phyloP scores from a whole-genome alignment of 257 asterid species.

The Apocynum venetum region DNA sequence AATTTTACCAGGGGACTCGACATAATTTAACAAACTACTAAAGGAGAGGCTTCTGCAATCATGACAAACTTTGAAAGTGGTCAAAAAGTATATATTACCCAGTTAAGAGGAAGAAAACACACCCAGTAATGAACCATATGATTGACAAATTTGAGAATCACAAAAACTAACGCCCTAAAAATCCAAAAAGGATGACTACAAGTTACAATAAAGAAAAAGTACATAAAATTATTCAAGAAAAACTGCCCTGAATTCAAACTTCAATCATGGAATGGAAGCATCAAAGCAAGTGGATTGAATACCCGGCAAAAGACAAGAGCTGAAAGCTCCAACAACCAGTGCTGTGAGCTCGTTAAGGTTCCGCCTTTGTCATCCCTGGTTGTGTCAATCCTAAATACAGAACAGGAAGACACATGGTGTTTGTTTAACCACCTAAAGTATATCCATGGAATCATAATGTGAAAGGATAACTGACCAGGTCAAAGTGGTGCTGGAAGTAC shows the following conservation, averaged over 20 bases:
- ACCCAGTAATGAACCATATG: not conserved
- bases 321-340: slow-evolving; percentile 65
- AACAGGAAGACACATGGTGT: slow-evolving; percentile 8
- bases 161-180: not conserved
- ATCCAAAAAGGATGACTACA: not conserved
- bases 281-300: slow-evolving; percentile 19
- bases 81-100: not conserved
- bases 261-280: not conserved
- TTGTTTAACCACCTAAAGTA: slow-evolving; percentile 12
- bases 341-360: slow-evolving; percentile 64
- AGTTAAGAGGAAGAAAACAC: too few species aligned
- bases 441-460: not conserved
- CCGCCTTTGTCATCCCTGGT: slow-evolving; percentile 72
- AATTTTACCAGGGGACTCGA: not conserved
- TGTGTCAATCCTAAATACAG: slow-evolving; percentile 54
- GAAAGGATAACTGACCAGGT: slow-evolving; percentile 45
- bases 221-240: not conserved
- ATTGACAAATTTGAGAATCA: not conserved
- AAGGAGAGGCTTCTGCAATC: not conserved
- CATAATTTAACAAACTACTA: not conserved
- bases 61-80: not conserved
- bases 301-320: slow-evolving; percentile 86
- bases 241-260: not conserved
- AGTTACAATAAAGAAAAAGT: not conserved
- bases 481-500: slow-evolving; percentile 34